A percentile compares a stretch with the other conserved stretches of the same genome.
Conservation (phyloP, 352 stramenopile genomes). For the Saprolegnia diclina region DNA sequence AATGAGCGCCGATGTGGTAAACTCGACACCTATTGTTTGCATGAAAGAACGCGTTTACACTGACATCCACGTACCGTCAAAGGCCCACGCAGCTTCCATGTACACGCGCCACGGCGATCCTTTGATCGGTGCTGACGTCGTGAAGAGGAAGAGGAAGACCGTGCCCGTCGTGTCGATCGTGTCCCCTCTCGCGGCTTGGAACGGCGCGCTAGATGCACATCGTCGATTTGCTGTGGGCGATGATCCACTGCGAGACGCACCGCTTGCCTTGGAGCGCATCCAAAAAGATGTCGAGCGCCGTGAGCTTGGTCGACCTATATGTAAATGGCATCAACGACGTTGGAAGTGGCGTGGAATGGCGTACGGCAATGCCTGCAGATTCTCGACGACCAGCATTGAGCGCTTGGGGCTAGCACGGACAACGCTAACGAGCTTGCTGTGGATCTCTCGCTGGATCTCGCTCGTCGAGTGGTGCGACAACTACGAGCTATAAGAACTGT, state of each 20-base stretch:
- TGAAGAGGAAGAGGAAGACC: constrained; percentile 18
- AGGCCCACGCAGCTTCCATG: neutral
- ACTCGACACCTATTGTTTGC: neutral
- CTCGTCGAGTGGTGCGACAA: neutral
- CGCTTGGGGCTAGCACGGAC: neutral
- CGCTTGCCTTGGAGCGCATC: neutral
- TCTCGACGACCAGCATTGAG: constrained; percentile 18
- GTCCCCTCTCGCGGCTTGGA: neutral
- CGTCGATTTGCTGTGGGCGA: too few species aligned
- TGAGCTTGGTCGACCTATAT: neutral
- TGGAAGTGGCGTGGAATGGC: too few species aligned
- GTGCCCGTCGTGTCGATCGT: neutral
- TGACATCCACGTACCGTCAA: neutral
- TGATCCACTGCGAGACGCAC: too few species aligned
- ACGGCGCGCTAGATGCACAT: neutral
- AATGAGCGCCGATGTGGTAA: constrained; percentile 7
- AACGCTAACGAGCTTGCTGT: neutral
- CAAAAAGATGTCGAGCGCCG: constrained; percentile 10
- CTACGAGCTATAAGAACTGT: neutral
- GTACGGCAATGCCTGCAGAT: constrained; percentile 10
- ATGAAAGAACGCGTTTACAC: neutral
- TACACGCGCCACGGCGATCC: too few species aligned
- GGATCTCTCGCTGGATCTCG: neutral
- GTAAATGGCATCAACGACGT: neutral
- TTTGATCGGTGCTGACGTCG: neutral